These are phyloP conservation scores for Vicia villosa DNA, from an alignment of 306 rosid species.

Conservation along the genomic window DNA sequence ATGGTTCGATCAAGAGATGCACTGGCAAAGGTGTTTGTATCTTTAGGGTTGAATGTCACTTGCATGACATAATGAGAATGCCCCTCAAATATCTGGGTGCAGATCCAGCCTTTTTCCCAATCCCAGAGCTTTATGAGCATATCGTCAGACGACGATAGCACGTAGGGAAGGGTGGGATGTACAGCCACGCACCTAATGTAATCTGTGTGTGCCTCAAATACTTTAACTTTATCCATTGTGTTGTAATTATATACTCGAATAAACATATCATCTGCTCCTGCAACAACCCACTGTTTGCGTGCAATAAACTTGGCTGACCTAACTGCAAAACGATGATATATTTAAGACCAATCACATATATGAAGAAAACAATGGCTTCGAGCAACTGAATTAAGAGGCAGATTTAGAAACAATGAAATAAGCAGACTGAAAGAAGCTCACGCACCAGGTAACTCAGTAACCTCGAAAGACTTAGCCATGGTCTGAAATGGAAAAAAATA, in stretches of 20 bases:
- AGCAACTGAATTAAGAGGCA: conserved; percentile 26
- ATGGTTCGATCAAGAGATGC: conserved; percentile 99
- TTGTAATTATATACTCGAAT: conserved; percentile 98
- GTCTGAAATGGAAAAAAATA: conserved; percentile 60
- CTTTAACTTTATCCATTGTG: conserved; percentile 97
- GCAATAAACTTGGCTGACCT: conserved; percentile 99
- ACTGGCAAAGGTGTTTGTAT: conserved; percentile 98
- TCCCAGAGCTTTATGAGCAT: conserved; percentile 99
- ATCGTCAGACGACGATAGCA: conserved; percentile 97
- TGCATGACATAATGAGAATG: conserved; percentile 99
- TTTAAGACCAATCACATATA: conserved; percentile 34
- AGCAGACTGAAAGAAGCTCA: conserved; percentile 22
- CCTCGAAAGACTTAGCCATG: conserved; percentile 98
- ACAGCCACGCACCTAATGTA: conserved; percentile 99
- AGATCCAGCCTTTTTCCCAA: conserved; percentile 99
- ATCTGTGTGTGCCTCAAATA: conserved; percentile 98
- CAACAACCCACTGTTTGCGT: conserved; percentile 98
- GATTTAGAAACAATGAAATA: conserved; percentile 32
- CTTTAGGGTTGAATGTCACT: conserved; percentile 99
- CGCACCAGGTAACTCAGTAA: conserved; percentile 94
- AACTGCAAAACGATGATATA: conserved; percentile 60
- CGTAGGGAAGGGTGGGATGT: conserved; percentile 96
- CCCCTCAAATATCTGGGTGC: conserved; percentile 99
- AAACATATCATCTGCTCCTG: conserved; percentile 98
- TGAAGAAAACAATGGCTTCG: conserved; percentile 26